Evolutionary conservation across 345 rosid genomes (phyloP), one percentile per base, ranked within the genome.

Genomic region (Linum trigynum): DNA sequence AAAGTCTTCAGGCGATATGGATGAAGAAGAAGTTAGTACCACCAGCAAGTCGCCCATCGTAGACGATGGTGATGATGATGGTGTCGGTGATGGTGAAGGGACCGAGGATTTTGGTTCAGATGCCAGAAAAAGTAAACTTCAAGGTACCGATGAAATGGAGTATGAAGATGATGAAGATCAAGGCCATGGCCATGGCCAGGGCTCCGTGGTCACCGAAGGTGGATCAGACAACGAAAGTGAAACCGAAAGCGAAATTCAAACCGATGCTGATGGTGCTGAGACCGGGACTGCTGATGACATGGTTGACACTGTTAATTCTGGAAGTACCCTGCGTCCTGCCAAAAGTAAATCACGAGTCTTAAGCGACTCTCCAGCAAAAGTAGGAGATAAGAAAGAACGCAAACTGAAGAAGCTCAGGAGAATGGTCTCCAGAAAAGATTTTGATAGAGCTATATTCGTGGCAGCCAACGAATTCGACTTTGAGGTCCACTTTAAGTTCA

Each of bases 61-160:
- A 57, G 72, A 74, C 39, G 87, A 77, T 59, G 64, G 39, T 2
- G 83, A 50, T 39, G 64, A 38, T 57, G 72, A 56, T 17, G 57
- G 77, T 58, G 88, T 67, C 65, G 92, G 78, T 15, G 87, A 73
- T 60, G 82, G 74, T 67, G 75, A 77, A 67, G 85, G 74, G 38
- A 84, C 65, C 15, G 97, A 90, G 60, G 98, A 90, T 84, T 88
- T 92, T 63, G 97, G 89, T 74, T 70, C 82, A 74, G 96, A 92
- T 81, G 95, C 83, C 48, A 76, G 83, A 74, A 92, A 84, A 70
- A 76, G 43, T 39, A 90, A 78, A 69, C 71, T 65, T 56, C 90
- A 77, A 75, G 79, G 72, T 16, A 75, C 61, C 15, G 96, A 92
- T 79, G 98, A 82, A 75, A 74, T 79, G 84, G 94, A 92, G 59